Base-by-base conservation (phyloP, 116 monocot species). In the Phalaenopsis hybrid region DNA sequence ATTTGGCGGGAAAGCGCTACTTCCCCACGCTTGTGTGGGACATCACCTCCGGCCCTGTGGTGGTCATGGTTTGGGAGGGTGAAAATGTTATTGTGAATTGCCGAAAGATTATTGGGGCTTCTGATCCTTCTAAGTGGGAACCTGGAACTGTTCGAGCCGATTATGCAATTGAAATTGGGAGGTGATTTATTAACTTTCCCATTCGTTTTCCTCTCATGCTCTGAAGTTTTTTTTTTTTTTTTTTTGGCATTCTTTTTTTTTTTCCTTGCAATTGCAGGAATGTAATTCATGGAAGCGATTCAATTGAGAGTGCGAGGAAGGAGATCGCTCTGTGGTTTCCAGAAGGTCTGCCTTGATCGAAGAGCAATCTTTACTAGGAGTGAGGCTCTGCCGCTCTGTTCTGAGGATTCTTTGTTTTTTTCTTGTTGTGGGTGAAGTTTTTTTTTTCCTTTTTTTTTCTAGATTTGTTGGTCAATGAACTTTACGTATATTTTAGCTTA, bases 51-150 rank as follows among this genome's bases (percentile, higher is more conserved):
- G 96, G 96, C 33, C 94, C 96, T 0, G 96, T 96, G 44, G 94
- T 93, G 20, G 96, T 94, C 48, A 96, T 96, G 96, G 89, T 96
- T 75, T 96, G 96, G 96, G 94, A 92, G 83, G 96, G 96, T 25
- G 94, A 96, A 82, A 78, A 85, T 20, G 91, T 96, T 20, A 94
- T 96, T 34, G 73, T 77, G 44, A 94, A 92, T 43, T 94, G 96
- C 37, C 90, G 96, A 78, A 92, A 90, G 89, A 89, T 96, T 80
- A 92, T 96, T 23, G 96, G 96, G 1, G 96, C 96, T 77, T 94
- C 96, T 74, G 89, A 92, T 43, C 96, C 96, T 8, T 79, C 87
- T 0, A 92, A 93, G 1, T 83, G 94, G 49, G 90, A 88, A 48
- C 96, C 96, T 5, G 96, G 96, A 16, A 92, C 96, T 72, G 94